Percentiles rank a stretch among this genome's conserved stretches.
Evolutionary conservation across 192 early-diverging fungal genomes (phyloP).

Genomic region (Entomortierella chlamydospora): DNA sequence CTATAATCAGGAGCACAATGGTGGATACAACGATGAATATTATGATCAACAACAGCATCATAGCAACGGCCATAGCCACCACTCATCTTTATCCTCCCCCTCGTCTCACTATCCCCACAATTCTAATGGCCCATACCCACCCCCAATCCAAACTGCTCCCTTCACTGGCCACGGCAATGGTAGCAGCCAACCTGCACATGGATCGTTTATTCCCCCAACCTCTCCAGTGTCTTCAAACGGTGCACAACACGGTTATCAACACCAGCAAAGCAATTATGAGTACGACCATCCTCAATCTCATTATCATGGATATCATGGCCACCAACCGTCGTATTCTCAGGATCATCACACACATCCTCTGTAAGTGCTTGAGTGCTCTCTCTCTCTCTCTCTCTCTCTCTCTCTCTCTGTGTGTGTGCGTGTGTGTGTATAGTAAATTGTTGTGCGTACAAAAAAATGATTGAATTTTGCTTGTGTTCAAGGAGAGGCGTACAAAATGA

Average conservation of each 20-base stretch:
- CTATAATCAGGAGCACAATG: slow-evolving; percentile 20
- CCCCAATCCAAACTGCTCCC: slow-evolving; percentile 24
- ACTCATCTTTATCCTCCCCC: slow-evolving; percentile 19
- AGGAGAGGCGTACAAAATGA: not conserved
- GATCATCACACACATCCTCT: slow-evolving; percentile 38
- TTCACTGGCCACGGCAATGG: slow-evolving; percentile 13
- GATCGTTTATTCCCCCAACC: slow-evolving; percentile 8
- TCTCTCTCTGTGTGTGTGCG: too few species aligned
- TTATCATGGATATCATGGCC: slow-evolving; percentile 20
- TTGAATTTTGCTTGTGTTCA: too few species aligned
- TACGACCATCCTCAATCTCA: slow-evolving; percentile 31
- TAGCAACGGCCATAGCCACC: slow-evolving; percentile 22
- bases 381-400: too few species aligned
- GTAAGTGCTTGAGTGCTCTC: slow-evolving; percentile 30
- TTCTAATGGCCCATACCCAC: slow-evolving; percentile 22
- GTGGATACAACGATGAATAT: slow-evolving; percentile 21
- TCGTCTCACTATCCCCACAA: slow-evolving; percentile 26
- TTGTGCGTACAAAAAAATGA: too few species aligned
- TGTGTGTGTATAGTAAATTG: not conserved
- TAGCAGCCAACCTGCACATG: slow-evolving; percentile 9
- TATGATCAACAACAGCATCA: slow-evolving; percentile 29
- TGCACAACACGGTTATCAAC: not conserved
- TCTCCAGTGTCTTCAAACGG: slow-evolving; percentile 21
- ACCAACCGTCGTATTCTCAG: slow-evolving; percentile 30
- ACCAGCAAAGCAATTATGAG: slow-evolving; percentile 24